phyloP scores from a whole-genome alignment of 2,329 filamentous ascomycete genomes.

The Nigrograna mackinnonii region DNA sequence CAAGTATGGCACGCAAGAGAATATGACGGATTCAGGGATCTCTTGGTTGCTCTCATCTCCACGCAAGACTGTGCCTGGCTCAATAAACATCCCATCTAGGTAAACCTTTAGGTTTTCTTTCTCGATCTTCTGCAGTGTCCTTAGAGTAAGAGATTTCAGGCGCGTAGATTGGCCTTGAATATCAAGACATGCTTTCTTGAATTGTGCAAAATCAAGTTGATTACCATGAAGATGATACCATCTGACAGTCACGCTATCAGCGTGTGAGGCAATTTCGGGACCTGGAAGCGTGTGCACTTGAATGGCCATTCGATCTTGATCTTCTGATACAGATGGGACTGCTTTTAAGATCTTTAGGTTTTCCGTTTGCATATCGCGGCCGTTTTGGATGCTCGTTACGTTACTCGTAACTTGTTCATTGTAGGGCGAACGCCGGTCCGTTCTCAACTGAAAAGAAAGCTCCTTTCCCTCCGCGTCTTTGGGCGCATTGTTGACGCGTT shows the following conservation, averaged over 20 bases:
- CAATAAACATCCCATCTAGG: slow-evolving; percentile 33
- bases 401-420: no score
- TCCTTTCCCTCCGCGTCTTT: no score
- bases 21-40: slow-evolving; percentile 27
- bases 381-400: no score
- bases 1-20: slow-evolving; percentile 34
- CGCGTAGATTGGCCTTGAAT: slow-evolving; percentile 21
- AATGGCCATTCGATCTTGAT: slow-evolving; percentile 19
- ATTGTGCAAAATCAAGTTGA: slow-evolving; percentile 26
- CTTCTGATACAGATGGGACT: slow-evolving; percentile 9
- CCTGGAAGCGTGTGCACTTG: slow-evolving; percentile 23
- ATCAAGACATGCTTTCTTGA: slow-evolving; percentile 24
- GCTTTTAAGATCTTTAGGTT: slow-evolving; percentile 28
- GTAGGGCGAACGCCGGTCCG: no score
- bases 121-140: slow-evolving; percentile 24
- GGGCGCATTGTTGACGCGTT: no score
- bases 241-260: slow-evolving; percentile 13
- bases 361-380: slow-evolving; percentile 18
- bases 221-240: slow-evolving; percentile 30
- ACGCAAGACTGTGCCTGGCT: slow-evolving; percentile 35
- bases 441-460: no score
- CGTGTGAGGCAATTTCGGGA: slow-evolving; percentile 16
- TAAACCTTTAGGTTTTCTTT: slow-evolving; percentile 27
- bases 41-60: slow-evolving; percentile 23
- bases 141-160: slow-evolving; percentile 14